A percentile compares a stretch with the other conserved stretches of the same genome.
These are phyloP conservation scores for Fusarium tupiense DNA, from an alignment of 2,329 filamentous ascomycete species.

Conservation along the genomic window DNA sequence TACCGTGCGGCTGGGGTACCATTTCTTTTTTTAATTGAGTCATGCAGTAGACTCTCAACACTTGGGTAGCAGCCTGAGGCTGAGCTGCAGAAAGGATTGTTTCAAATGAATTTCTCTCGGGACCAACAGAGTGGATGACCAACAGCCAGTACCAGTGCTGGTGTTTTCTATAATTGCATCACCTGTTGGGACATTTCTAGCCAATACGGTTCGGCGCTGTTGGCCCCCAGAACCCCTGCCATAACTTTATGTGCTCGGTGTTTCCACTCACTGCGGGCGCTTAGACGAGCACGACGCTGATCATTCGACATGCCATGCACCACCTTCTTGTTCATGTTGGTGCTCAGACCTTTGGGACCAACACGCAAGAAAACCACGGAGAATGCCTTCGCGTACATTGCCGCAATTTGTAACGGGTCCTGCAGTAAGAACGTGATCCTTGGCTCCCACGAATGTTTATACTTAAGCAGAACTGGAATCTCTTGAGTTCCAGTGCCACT, in stretches of 20 bases:
- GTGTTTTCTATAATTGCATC: neutral
- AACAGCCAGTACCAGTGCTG: neutral
- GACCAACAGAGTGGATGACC: neutral
- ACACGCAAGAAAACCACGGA: neutral
- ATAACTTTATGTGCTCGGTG: neutral
- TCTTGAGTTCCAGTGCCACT: rapidly evolving
- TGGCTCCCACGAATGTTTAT: too few relatives aligned
- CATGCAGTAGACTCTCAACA: neutral
- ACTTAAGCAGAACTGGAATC: neutral
- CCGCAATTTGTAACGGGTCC: neutral
- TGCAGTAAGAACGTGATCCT: rapidly evolving
- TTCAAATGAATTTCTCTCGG: neutral
- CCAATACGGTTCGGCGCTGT: neutral
- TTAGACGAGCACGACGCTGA: neutral
- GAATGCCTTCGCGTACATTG: neutral
- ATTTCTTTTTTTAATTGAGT: neutral
- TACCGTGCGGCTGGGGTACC: neutral
- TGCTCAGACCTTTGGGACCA: neutral
- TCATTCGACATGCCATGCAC: neutral
- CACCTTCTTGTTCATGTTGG: neutral
- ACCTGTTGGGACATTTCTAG: neutral
- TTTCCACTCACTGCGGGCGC: neutral
- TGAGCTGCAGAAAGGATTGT: neutral
- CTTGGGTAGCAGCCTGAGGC: neutral
- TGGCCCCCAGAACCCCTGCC: neutral